Percentiles rank a stretch among this genome's conserved stretches.
Conservation (phyloP, 108 stramenopile genomes). For the Cyclostephanos tholiformis region DNA sequence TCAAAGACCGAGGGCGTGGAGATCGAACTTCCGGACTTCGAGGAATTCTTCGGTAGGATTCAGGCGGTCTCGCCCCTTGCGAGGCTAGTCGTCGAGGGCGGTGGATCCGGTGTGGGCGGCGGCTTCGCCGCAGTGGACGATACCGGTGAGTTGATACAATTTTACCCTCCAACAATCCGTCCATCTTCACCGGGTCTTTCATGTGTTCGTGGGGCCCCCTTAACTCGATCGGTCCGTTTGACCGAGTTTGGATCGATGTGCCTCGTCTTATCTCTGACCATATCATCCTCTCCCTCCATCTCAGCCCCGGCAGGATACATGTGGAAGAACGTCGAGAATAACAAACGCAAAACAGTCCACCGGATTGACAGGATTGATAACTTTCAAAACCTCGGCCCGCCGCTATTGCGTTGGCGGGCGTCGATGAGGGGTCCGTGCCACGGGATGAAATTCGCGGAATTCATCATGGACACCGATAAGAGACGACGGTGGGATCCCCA, state of each 20-base stretch:
- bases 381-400: constrained; percentile 60
- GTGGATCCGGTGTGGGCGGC: constrained; percentile 42
- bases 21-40: constrained; percentile 73
- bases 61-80: constrained; percentile 67
- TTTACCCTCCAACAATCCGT: background rate
- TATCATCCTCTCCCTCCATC: background rate
- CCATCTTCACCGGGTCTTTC: background rate
- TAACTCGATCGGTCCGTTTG: background rate
- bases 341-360: constrained; percentile 46
- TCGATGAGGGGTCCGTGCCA: constrained; percentile 64
- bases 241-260: background rate
- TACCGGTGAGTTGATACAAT: constrained; percentile 25
- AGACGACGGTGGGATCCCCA: constrained; percentile 68
- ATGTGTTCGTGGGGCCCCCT: background rate
- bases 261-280: background rate
- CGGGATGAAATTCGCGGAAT: constrained; percentile 60
- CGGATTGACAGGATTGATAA: constrained; percentile 72
- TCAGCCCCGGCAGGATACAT: constrained; percentile 38
- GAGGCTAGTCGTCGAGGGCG: constrained; percentile 44
- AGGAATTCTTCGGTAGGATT: constrained; percentile 67
- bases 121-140: constrained; percentile 46
- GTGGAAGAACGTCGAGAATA: constrained; percentile 65
- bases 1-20: constrained; percentile 62
- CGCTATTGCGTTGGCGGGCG: constrained; percentile 63
- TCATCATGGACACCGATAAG: constrained; percentile 64